Evolutionary conservation across 2,329 filamentous ascomycete species (phyloP).

Genomic region (Arachnomyces sp.): DNA sequence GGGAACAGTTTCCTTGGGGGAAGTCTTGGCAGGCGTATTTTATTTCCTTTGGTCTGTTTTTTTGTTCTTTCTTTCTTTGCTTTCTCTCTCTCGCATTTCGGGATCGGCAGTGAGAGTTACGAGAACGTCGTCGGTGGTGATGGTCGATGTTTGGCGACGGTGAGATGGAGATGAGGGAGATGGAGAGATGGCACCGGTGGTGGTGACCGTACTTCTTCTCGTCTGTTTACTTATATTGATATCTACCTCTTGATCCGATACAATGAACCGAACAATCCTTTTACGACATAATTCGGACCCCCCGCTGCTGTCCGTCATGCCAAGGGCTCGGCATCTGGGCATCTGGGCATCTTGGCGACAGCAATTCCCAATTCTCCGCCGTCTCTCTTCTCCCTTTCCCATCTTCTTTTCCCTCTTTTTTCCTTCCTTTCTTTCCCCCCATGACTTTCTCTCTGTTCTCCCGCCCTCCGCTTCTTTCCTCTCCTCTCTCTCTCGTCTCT

Average conservation of each 20-base stretch:
- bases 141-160: too few species aligned
- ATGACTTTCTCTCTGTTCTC: neutral
- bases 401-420: constrained; percentile 16
- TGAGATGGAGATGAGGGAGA: too few species aligned
- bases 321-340: constrained; percentile 28
- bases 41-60: neutral
- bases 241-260: constrained; percentile 1
- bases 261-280: constrained; percentile 1
- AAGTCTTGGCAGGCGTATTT: too few species aligned
- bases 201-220: neutral
- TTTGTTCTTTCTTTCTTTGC: neutral
- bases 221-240: neutral
- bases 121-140: too few species aligned
- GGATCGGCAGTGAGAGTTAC: neutral
- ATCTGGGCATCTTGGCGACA: constrained; percentile 8
- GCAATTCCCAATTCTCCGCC: constrained; percentile 11
- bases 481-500: constrained; percentile 9
- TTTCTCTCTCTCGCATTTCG: neutral
- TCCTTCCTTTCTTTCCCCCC: constrained; percentile 9
- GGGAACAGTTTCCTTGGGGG: too few species aligned
- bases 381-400: constrained; percentile 13
- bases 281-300: too few species aligned
- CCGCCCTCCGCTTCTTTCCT: constrained; percentile 5
- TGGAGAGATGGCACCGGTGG: neutral
- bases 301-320: constrained; percentile 9